A percentile compares a stretch with the other conserved stretches of the same genome.
These are phyloP conservation scores for Trichoderma semiorbis DNA, from an alignment of 2,329 filamentous ascomycete species.

Conservation along the genomic window DNA sequence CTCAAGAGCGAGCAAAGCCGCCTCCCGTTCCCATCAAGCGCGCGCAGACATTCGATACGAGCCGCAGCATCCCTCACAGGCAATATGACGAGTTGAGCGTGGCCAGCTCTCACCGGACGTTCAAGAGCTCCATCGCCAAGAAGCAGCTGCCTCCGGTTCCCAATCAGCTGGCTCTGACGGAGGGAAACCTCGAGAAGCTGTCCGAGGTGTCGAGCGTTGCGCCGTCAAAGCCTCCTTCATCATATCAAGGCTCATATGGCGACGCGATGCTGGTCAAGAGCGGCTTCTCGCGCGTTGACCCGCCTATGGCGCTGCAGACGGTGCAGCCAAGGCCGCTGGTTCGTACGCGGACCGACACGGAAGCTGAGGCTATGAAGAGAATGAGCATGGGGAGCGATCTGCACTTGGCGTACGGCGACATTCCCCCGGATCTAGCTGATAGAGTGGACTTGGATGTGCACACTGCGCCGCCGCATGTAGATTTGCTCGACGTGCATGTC, in stretches of 20 bases:
- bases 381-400: conserved; percentile 67
- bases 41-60: conserved; percentile 30
- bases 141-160: conserved; percentile 28
- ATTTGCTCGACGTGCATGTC: conserved; percentile 18
- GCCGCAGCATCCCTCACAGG: conserved; percentile 22
- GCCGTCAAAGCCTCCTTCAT: conserved; percentile 43
- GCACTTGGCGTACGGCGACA: conserved; percentile 84
- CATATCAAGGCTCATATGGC: conserved; percentile 37
- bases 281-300: conserved; percentile 37
- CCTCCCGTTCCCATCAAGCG: conserved; percentile 14
- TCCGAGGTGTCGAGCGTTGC: conserved; percentile 50
- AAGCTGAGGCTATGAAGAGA: conserved; percentile 29
- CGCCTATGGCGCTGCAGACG: conserved; percentile 24
- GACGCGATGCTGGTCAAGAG: conserved; percentile 38
- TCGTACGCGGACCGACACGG: conserved; percentile 39
- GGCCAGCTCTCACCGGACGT: conserved; percentile 43
- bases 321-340: conserved; percentile 26
- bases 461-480: conserved; percentile 45
- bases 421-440: conserved; percentile 64
- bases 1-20: conserved; percentile 51
- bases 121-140: conserved; percentile 35
- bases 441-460: conserved; percentile 43
- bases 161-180: conserved; percentile 44
- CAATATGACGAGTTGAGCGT: conserved; percentile 32
- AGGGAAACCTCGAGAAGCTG: conserved; percentile 49